Evolutionary conservation across 192 early-diverging fungal genomes (phyloP), one percentile per base, ranked within the genome.

Genomic region (Mortierella claussenii): DNA sequence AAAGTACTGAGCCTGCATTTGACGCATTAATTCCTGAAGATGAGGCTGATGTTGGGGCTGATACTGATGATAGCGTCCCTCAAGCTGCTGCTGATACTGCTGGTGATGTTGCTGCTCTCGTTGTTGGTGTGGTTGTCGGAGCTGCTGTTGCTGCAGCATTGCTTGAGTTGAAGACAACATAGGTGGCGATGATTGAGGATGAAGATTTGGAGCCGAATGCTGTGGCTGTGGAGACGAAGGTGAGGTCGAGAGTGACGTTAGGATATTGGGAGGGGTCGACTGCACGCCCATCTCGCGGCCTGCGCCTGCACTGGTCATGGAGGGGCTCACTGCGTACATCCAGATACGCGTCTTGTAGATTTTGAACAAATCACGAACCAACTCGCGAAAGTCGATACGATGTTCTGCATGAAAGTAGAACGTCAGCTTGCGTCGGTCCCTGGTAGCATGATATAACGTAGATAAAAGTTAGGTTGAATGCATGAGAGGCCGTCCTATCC

Each of bases 311-410:
- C n/a, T n/a, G 11, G 55, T 20, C 54, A 49, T 48, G 0, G 64
- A 49, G 3, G 55, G 46, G 43, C 78, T 81, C 20, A 81, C 80
- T 46, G 80, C 80, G 45, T 70, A 91, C 94, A 97, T 95, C 97
- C 97, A 98, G 69, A 98, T 97, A 43, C 97, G 91, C 20, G 97
- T 96, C 80, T 99, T 99, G 82, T 96, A 97, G 46, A 96, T 90
- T 79, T 97, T 97, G 81, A 97, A 99, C 56, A 97, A 86, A 44
- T 97, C 95, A 43, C 95, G 87, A 59, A 97, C 96, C 62, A 99
- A 85, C 80, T 97, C 96, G 51, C 95, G 88, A 80, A 98, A 98
- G 80, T 98, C 96, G 55, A 98, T 93, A 33, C 97, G 90, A 68
- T 92, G 89, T 44, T 96, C 95, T 12, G 95, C 95, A 6, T 93